These are phyloP conservation scores for Yamadazyma aaseri DNA, from an alignment of 1,139 yeast genomes.

Conservation along the genomic window DNA sequence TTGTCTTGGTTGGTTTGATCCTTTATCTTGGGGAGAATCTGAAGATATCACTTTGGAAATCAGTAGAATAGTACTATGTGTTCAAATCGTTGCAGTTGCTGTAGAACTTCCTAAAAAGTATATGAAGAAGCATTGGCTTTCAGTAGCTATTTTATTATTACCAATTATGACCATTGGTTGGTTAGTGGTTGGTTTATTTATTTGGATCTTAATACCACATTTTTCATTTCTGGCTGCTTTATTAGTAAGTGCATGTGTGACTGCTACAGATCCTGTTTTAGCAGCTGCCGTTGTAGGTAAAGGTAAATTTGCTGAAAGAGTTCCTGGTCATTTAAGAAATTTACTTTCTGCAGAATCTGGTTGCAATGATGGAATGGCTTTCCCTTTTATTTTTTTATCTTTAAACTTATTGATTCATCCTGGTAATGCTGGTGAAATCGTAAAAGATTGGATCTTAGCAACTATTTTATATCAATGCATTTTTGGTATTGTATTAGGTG, in stretches of 20 bases:
- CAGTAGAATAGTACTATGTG: constrained; percentile 82
- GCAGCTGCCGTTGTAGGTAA: constrained; percentile 99
- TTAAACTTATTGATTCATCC: constrained; percentile 64
- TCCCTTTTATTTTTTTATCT: constrained; percentile 85
- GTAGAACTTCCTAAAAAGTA: constrained; percentile 94
- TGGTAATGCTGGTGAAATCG: constrained; percentile 66
- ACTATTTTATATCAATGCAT: constrained; percentile 86
- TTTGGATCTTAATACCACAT: constrained; percentile 85
- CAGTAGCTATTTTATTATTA: constrained; percentile 71
- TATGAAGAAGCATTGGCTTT: constrained; percentile 86
- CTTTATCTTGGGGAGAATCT: constrained; percentile 86
- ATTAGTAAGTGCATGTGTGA: constrained; percentile 85
- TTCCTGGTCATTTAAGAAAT: constrained; percentile 94
- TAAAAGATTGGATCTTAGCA: constrained; percentile 79
- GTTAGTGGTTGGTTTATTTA: constrained; percentile 81
- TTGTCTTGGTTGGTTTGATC: constrained; percentile 85
- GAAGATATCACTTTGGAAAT: constrained; percentile 86
- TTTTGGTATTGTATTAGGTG: constrained; percentile 80
- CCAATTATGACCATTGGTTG: constrained; percentile 97
- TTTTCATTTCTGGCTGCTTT: constrained; percentile 74
- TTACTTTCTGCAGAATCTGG: constrained; percentile 92
- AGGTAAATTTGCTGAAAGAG: constrained; percentile 95
- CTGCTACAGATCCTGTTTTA: constrained; percentile 96
- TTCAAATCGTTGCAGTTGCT: constrained; percentile 96
- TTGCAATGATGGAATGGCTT: constrained; percentile 98